Evolutionary conservation across 2,329 filamentous ascomycete genomes (phyloP).

Genomic region (Fusarium illudens): DNA sequence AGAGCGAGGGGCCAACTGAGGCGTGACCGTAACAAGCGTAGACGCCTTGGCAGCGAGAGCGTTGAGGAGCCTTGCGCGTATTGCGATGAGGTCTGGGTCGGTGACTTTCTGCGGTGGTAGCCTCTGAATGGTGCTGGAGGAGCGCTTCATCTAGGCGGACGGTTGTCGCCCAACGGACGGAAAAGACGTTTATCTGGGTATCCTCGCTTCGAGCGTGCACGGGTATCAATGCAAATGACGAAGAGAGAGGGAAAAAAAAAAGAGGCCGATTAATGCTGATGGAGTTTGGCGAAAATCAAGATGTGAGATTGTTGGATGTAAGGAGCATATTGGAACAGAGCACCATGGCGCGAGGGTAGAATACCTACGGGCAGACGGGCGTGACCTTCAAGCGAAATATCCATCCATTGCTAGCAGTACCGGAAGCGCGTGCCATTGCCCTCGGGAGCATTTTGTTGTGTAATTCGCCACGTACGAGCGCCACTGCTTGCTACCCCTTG

Average conservation of each 20-base stretch:
- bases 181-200: neutral
- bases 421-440: conserved; percentile 2
- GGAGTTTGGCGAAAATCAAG: neutral
- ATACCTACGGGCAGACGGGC: conserved; percentile 33
- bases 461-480: conserved; percentile 24
- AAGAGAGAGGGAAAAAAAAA: neutral
- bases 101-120: conserved; percentile 21
- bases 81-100: conserved; percentile 27
- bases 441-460: conserved; percentile 2
- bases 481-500: conserved; percentile 13
- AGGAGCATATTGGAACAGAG: conserved; percentile 7
- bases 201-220: neutral
- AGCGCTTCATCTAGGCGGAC: conserved; percentile 30
- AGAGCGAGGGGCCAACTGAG: no score
- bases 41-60: conserved; percentile 28
- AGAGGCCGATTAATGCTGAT: neutral
- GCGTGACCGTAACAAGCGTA: conserved; percentile 19
- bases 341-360: conserved; percentile 24
- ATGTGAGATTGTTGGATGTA: conserved; percentile 10
- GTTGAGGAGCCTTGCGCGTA: conserved; percentile 16
- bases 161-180: conserved; percentile 7
- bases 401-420: conserved; percentile 1
- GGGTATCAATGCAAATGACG: conserved; percentile 21
- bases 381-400: conserved; percentile 17
- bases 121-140: conserved; percentile 9